These are phyloP conservation scores for Chlamydomonas asymmetrica DNA, from an alignment of 139 green algal species.

Conservation along the genomic window DNA sequence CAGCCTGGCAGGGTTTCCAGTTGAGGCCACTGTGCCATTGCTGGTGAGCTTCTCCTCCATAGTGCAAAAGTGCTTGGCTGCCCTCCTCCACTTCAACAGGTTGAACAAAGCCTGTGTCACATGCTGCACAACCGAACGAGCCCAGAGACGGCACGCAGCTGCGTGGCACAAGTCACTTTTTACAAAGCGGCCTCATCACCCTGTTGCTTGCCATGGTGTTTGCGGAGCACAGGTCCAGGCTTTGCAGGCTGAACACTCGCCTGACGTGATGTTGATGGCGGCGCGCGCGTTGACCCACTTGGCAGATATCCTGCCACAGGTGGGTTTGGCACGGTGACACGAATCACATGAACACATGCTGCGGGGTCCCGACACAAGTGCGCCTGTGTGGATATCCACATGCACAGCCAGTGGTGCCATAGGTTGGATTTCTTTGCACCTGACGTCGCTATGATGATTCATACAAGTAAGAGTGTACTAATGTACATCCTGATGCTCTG, in stretches of 20 bases:
- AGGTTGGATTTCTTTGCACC: too few species aligned
- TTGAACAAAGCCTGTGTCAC: background rate
- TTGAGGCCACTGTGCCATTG: conserved; percentile 84
- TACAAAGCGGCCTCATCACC: background rate
- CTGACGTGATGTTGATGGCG: conserved; percentile 94
- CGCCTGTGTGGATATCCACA: too few species aligned
- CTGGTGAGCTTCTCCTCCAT: conserved; percentile 64
- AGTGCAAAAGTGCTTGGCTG: background rate
- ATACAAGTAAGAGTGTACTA: too few species aligned
- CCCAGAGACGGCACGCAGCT: background rate
- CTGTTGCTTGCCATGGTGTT: background rate
- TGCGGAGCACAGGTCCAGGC: conserved; percentile 61
- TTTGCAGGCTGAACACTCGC: conserved; percentile 85
- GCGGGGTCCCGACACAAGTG: too few species aligned
- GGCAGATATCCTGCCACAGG: conserved; percentile 85
- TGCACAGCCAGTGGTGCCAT: too few species aligned
- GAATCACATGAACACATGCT: too few species aligned
- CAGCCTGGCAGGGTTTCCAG: conserved; percentile 74
- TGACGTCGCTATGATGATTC: too few species aligned
- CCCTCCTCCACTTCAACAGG: background rate
- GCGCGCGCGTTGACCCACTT: conserved; percentile 90
- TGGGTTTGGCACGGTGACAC: too few species aligned
- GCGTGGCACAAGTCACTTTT: background rate
- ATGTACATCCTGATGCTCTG: too few species aligned
- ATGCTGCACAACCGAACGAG: background rate